Base-by-base conservation (phyloP, 257 asterid genomes). In the Rauvolfia tetraphylla region DNA sequence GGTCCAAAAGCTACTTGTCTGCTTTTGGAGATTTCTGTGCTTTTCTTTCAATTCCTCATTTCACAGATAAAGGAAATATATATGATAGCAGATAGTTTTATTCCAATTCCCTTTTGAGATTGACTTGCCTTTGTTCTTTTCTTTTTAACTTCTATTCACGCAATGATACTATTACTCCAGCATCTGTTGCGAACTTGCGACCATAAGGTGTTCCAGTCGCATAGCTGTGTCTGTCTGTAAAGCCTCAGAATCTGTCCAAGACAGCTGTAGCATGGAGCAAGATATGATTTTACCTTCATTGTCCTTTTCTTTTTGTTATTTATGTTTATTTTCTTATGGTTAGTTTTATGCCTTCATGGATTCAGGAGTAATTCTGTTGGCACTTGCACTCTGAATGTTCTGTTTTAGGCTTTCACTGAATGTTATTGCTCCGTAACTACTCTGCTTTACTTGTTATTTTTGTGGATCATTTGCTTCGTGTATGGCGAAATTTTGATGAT, bases 211-310 rank as follows among this genome's bases (percentile, higher is more conserved):
- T 56, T 15, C 63, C 14, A 66, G 76, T 57, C 68, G 73, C 78
- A 54, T 63, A 38, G 58, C 75, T 29, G 22, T 42, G 51, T 49
- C 58, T 76, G 49, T 36, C 29, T 12, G 6, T 46, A 4, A 38
- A 44, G 27, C 42, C 57, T 81, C 79, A n/a, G 68, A 39, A 72
- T 71, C 46, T 63, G 18, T 41, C 33, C 46, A 33, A 29, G 74
- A 46, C 54, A 38, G 8, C 23, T 78, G 59, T 65, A 65, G 39
- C 27, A 20, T 42, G 1, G 31, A 73, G 66, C 25, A 9, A 34
- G 49, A 25, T 39, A 23, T 53, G 29, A 73, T 10, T 14, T 79
- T 51, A n/a, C 38, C 12, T 15, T 46, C 14, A 3, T n/a, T 74
- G 2, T 27, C 13, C 7, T 11, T 5, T 2, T 0, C 2, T 7